phyloP scores from a whole-genome alignment of 345 rosid species.

The Microcos paniculata region DNA sequence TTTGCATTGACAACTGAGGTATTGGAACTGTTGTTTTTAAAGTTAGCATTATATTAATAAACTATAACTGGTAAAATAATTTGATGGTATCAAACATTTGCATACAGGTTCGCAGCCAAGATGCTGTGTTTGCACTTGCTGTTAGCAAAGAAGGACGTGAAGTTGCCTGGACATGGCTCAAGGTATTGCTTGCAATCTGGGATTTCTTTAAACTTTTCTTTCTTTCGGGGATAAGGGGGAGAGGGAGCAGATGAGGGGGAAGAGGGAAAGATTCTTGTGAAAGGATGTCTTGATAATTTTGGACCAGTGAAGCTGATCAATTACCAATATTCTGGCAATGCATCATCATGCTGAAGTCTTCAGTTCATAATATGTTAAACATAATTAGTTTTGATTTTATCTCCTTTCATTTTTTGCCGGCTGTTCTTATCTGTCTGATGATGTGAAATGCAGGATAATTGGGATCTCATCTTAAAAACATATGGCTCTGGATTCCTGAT shows the following conservation, averaged over 20 bases:
- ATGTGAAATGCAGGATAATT: constrained; percentile 51
- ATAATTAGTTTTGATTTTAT: neutral
- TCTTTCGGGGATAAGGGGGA: neutral
- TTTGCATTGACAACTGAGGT: constrained; percentile 82
- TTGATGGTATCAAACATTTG: neutral
- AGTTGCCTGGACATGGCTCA: constrained; percentile 89
- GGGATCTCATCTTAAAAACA: constrained; percentile 66
- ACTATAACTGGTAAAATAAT: neutral
- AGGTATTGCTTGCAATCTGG: constrained; percentile 38
- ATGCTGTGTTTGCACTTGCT: constrained; percentile 69
- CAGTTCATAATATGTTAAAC: neutral
- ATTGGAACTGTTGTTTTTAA: constrained; percentile 6
- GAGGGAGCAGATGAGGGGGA: neutral
- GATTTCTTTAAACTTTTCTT: neutral
- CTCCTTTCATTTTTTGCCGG: neutral
- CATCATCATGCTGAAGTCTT: neutral
- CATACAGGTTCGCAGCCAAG: constrained; percentile 84
- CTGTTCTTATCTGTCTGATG: neutral
- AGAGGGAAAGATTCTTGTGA: neutral
- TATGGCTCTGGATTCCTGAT: constrained; percentile 78
- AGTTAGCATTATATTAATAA: neutral
- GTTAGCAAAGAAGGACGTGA: constrained; percentile 88
- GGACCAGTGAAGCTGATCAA: neutral
- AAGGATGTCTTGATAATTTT: neutral
- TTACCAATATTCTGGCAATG: neutral